Conservation (phyloP, 208 protist genomes). For the Porcisia deanei region DNA sequence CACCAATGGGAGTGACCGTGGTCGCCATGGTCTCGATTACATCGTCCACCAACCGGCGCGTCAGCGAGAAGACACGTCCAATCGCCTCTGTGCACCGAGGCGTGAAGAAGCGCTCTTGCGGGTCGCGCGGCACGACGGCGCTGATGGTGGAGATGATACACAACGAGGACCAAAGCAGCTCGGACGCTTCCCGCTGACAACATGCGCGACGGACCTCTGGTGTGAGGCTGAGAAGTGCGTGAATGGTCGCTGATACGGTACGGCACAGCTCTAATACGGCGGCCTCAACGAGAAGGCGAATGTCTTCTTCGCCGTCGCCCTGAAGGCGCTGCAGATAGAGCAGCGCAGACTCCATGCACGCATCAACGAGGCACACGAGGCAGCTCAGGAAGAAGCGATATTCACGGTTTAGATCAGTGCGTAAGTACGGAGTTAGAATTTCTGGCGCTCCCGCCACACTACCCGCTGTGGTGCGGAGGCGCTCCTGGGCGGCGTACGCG, state of each 20-base stretch:
- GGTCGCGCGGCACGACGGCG: constrained; percentile 36
- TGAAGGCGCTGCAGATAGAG: constrained; percentile 41
- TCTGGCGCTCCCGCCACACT: not conserved
- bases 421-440: not conserved
- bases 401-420: constrained; percentile 17
- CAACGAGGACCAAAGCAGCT: constrained; percentile 57
- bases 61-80: constrained; percentile 7
- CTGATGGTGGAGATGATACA: constrained; percentile 43
- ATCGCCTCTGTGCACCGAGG: constrained; percentile 28
- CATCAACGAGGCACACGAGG: constrained; percentile 42
- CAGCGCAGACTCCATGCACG: constrained; percentile 40
- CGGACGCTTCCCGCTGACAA: constrained; percentile 34
- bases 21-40: not conserved
- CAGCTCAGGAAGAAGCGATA: constrained; percentile 33
- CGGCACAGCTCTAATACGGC: constrained; percentile 38
- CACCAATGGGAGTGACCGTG: not conserved
- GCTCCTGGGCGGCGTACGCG: constrained; percentile 12
- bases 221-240: constrained; percentile 30
- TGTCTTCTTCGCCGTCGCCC: constrained; percentile 53
- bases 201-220: constrained; percentile 18
- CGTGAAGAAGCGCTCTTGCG: constrained; percentile 49
- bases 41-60: constrained; percentile 11
- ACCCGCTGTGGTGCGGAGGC: not conserved
- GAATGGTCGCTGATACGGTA: constrained; percentile 35
- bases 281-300: constrained; percentile 43